Evolutionary conservation across 768 basidiomycete species (phyloP).

Genomic region (Cystofilobasidium macerans): DNA sequence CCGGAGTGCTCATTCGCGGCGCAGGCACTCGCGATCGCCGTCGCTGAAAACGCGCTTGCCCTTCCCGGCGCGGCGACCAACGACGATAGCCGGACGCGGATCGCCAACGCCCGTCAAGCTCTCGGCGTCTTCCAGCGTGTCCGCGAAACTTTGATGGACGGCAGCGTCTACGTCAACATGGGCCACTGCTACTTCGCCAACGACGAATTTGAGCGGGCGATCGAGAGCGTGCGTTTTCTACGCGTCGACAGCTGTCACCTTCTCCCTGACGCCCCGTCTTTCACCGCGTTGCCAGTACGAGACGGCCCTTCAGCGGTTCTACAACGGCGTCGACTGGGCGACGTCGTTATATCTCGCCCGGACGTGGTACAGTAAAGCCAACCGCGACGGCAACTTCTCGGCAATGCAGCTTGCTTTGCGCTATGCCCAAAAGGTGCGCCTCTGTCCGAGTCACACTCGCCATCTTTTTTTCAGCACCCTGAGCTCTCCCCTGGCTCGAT

Average conservation of each 20-base stretch:
- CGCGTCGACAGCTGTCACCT: not conserved
- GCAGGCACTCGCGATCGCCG: constrained; percentile 85
- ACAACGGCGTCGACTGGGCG: constrained; percentile 59
- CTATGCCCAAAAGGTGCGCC: constrained; percentile 63
- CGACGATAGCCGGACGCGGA: constrained; percentile 16
- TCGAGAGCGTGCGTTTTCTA: constrained; percentile 62
- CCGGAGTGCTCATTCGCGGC: constrained; percentile 83
- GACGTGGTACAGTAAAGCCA: constrained; percentile 89
- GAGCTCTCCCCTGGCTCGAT: not conserved
- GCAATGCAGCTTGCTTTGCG: constrained; percentile 75
- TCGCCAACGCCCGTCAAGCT: constrained; percentile 65
- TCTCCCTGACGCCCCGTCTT: not conserved
- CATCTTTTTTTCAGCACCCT: not conserved
- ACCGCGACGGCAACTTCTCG: constrained; percentile 68
- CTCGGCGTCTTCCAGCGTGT: constrained; percentile 82
- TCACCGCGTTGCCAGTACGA: constrained; percentile 55
- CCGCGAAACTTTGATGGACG: constrained; percentile 67
- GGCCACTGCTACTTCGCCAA: constrained; percentile 87
- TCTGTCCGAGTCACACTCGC: not conserved
- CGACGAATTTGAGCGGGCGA: constrained; percentile 90
- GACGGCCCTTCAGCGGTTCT: constrained; percentile 71
- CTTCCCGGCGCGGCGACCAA: constrained; percentile 41
- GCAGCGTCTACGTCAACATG: constrained; percentile 88
- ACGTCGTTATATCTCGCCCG: constrained; percentile 76
- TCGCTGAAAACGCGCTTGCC: constrained; percentile 82